Conservation (phyloP, 2,329 filamentous ascomycete species). For the Thielaviopsis euricoi region DNA sequence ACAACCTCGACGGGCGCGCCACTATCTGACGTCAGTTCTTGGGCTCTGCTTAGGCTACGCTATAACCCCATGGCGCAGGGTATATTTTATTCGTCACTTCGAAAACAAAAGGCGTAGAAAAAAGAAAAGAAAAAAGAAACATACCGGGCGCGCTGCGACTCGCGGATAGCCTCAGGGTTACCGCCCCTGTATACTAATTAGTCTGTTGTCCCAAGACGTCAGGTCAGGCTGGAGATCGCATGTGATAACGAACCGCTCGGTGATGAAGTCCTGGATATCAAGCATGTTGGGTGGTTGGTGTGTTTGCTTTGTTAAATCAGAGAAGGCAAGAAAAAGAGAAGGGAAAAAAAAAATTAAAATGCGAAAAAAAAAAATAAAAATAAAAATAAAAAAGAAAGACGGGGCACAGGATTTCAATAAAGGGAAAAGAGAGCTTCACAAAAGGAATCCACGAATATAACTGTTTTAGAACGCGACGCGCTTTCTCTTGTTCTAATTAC, state of each 20-base stretch:
- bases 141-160: conserved; percentile 71
- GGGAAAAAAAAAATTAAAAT: neutral
- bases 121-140: neutral
- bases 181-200: conserved; percentile 43
- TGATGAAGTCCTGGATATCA: conserved; percentile 63
- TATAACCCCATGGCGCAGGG: neutral
- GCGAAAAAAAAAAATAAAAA: neutral
- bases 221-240: neutral
- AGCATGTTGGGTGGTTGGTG: conserved; percentile 35
- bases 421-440: neutral
- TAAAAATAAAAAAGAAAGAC: neutral
- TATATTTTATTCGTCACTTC: neutral
- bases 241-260: conserved; percentile 34
- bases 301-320: conserved; percentile 3
- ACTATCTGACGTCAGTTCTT: conserved; percentile 5
- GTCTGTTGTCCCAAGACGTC: neutral
- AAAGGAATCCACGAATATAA: neutral
- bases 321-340: neutral
- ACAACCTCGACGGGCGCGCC: conserved; percentile 62
- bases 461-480: neutral
- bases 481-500: neutral
- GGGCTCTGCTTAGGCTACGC: neutral
- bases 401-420: neutral
- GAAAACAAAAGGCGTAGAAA: too few species aligned
- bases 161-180: conserved; percentile 78